Base-by-base conservation (phyloP, 768 basidiomycete genomes). In the Auriculariales sp. region DNA sequence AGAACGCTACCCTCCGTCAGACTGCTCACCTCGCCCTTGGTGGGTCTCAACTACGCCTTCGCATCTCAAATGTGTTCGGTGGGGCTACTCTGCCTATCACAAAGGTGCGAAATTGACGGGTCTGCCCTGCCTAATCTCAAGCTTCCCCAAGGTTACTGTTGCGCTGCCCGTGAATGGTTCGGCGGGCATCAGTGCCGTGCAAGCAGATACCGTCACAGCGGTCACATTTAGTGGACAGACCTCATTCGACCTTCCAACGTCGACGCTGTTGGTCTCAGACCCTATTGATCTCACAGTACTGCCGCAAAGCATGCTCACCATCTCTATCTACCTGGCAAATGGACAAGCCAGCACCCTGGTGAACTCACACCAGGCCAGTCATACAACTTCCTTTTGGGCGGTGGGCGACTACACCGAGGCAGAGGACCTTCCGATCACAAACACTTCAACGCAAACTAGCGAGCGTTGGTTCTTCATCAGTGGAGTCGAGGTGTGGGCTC, bases 41-140 rank as follows among this genome's bases (percentile, higher is more conserved):
- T 19, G 67, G 64, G 12, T 52, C 61, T 9, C 60, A 62, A 24
- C 67, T 74, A 52, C 69, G 72, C 25, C 46, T 75, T 17, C 66
- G 68, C 29, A 60, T 75, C 49, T 73, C 71, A 46, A 75, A 75
- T 55, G 66, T 62, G 14, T 75, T 75, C 50, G 73, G 73, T 3
- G 56, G 58, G 2, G 66, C 63, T 29, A 61, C 66, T 49, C 60
- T 74, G 14, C 63, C 64, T 32, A 71, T 74, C 48, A 71, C 69
- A n/a, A n/a, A n/a, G n/a, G n/a, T n/a, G n/a, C n/a, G n/a, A n/a
- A n/a, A n/a, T n/a, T n/a, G n/a, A n/a, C n/a, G n/a, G n/a, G n/a
- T n/a, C n/a, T n/a, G n/a, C n/a, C n/a, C n/a, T n/a, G n/a, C n/a
- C n/a, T n/a, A n/a, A n/a, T n/a, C n/a, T n/a, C n/a, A n/a, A n/a